Base-by-base conservation (phyloP, 2,329 filamentous ascomycete species). In the Endoconidiophora polonica region DNA sequence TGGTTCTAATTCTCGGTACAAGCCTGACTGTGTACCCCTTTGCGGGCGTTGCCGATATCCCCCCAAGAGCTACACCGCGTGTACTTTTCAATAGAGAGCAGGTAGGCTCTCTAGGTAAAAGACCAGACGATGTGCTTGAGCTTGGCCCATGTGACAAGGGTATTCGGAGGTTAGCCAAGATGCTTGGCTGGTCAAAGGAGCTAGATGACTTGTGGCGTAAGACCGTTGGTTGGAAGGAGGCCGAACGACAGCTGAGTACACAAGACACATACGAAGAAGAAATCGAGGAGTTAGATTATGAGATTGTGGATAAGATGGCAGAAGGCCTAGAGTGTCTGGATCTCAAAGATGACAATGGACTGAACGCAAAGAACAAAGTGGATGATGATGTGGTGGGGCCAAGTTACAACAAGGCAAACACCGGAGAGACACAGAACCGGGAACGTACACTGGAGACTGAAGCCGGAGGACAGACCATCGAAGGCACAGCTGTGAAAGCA, bases 11-110 rank as follows among this genome's bases (percentile, higher is more conserved):
- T 20, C 80, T 95, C 69, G 91, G 91, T 2, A 95, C 90, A 0
- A 94, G 86, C 59, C 66, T 96, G 53, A 77, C 72, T 0, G 90
- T 96, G 2, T 84, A 88, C 55, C 91, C 91, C 0, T 98, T 98
- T 62, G 86, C 90, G 1, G 78, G 78, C 44, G 67, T 96, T 46
- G 88, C 90, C 0, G 66, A 73, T 12, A 67, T 81, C 56, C 79
- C 78, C 20, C 59, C 62, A 2, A 70, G 79, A 1, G 70, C 68
- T 1, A 75, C 74, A 2, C 91, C 90, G 0, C 75, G 91, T 7
- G 67, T 98, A 2, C 70, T 98, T 18, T 84, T 98, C 63, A 98
- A 98, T 62, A 73, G 81, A 65, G 85, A 95, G 62, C 68, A 68
- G 36, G 91, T 94, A 0, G 90, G 91, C 0, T 76, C 76, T 18